phyloP scores from a whole-genome alignment of 192 early-diverging fungal genomes.

The Gonapodya prolifera region DNA sequence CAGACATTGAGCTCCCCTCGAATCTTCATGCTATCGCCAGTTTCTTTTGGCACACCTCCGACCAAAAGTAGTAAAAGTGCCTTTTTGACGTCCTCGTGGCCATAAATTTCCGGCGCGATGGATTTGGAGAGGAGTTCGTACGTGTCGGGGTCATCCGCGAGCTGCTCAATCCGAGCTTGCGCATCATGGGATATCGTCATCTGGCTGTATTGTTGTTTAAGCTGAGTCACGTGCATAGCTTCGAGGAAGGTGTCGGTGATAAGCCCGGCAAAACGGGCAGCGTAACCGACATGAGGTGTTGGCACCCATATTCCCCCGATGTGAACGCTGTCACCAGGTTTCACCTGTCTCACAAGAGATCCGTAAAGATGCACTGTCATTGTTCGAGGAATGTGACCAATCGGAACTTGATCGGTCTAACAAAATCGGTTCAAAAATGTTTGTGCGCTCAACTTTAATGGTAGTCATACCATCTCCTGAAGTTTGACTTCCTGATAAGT shows the following conservation, averaged over 20 bases:
- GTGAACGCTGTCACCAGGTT: conserved; percentile 76
- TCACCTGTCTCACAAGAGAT: conserved; percentile 59
- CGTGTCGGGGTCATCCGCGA: conserved; percentile 51
- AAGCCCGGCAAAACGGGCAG: conserved; percentile 66
- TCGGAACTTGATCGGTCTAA: conserved; percentile 93
- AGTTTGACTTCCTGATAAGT: conserved; percentile 94
- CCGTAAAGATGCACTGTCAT: conserved; percentile 88
- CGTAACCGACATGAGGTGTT: conserved; percentile 82
- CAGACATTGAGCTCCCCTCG: conserved; percentile 95
- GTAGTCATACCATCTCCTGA: conserved; percentile 72
- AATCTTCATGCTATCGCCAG: conserved; percentile 87
- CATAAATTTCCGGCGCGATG: conserved; percentile 85
- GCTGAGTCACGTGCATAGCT: conserved; percentile 68
- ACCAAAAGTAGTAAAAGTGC: conserved; percentile 74
- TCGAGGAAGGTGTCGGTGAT: conserved; percentile 93
- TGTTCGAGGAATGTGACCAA: conserved; percentile 92
- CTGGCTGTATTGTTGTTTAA: conserved; percentile 85
- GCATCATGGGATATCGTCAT: conserved; percentile 36
- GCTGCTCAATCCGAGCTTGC: conserved; percentile 20
- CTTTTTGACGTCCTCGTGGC: conserved; percentile 86
- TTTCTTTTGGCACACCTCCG: conserved; percentile 66
- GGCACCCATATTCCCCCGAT: conserved; percentile 84
- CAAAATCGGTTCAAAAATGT: too few relatives aligned
- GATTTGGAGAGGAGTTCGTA: conserved; percentile 63
- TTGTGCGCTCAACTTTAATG: too few relatives aligned